A percentile compares a stretch with the other conserved stretches of the same genome.
These are phyloP conservation scores for Massospora cicadina DNA, from an alignment of 371 early-diverging fungal genomes.

Conservation along the genomic window DNA sequence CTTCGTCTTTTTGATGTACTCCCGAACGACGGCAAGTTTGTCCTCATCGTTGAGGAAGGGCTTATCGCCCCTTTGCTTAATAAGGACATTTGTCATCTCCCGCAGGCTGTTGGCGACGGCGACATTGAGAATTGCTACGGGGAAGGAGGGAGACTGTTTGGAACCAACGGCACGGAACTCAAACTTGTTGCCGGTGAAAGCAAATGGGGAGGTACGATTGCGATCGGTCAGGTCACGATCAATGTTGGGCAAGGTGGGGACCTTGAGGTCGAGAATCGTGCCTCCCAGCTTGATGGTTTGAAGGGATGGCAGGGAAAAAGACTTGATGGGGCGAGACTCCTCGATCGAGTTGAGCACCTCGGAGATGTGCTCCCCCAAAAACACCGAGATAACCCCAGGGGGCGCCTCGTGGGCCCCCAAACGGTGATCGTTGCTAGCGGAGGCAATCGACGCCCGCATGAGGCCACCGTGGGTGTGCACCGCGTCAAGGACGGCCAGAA, in stretches of 20 bases:
- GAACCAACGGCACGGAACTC: constrained; percentile 98
- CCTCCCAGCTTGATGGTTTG: constrained; percentile 86
- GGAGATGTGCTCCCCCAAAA: constrained; percentile 86
- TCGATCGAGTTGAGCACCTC: constrained; percentile 85
- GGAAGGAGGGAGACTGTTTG: constrained; percentile 93
- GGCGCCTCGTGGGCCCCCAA: constrained; percentile 97
- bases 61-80: constrained; percentile 58
- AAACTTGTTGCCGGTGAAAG: constrained; percentile 98
- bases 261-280: constrained; percentile 86
- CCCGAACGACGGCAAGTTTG: constrained; percentile 66
- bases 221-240: constrained; percentile 93
- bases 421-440: constrained; percentile 91
- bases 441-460: constrained; percentile 77
- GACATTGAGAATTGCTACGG: constrained; percentile 79
- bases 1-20: constrained; percentile 68
- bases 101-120: constrained; percentile 72
- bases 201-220: constrained; percentile 97
- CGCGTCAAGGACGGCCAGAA: constrained; percentile 76
- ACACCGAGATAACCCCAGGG: constrained; percentile 89
- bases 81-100: constrained; percentile 51
- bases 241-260: constrained; percentile 76
- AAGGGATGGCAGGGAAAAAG: constrained; percentile 61
- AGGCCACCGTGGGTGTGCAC: constrained; percentile 79
- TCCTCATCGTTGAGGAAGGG: constrained; percentile 64
- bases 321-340: constrained; percentile 65